Percentiles rank a stretch among this genome's conserved stretches.
Conservation (phyloP, 2,329 filamentous ascomycete genomes). For the Pochonia chlamydosporia region DNA sequence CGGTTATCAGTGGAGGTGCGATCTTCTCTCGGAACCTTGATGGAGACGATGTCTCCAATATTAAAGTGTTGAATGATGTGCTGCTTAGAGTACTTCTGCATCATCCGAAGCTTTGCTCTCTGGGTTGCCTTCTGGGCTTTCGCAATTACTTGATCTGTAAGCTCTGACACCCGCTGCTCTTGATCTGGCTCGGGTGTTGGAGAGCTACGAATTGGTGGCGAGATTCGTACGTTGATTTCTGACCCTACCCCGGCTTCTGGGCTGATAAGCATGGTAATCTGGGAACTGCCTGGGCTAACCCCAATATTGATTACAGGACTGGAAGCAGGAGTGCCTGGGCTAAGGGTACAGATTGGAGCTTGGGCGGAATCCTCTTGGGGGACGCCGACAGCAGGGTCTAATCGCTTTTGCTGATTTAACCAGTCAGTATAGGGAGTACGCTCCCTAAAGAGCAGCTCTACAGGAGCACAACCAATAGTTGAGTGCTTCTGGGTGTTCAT, state of each 20-base stretch:
- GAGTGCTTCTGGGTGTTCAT: no score
- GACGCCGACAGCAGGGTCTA: no score
- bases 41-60: no score
- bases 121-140: slow-evolving; percentile 1
- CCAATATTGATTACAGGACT: slow-evolving; percentile 4
- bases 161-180: not conserved
- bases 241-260: not conserved
- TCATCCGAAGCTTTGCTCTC: no score
- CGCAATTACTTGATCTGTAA: not conserved
- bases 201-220: not conserved
- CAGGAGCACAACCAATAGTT: no score
- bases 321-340: not conserved
- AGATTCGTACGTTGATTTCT: not conserved
- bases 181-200: not conserved
- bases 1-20: no score
- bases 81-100: no score
- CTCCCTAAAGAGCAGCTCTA: no score
- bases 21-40: no score
- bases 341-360: slow-evolving; percentile 2
- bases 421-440: no score
- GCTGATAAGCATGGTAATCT: slow-evolving; percentile 6
- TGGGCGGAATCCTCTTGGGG: not conserved
- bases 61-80: no score
- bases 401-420: no score
- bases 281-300: slow-evolving; percentile 1